phyloP scores from a whole-genome alignment of 2,329 filamentous ascomycete species.

The Aspergillus piperis region DNA sequence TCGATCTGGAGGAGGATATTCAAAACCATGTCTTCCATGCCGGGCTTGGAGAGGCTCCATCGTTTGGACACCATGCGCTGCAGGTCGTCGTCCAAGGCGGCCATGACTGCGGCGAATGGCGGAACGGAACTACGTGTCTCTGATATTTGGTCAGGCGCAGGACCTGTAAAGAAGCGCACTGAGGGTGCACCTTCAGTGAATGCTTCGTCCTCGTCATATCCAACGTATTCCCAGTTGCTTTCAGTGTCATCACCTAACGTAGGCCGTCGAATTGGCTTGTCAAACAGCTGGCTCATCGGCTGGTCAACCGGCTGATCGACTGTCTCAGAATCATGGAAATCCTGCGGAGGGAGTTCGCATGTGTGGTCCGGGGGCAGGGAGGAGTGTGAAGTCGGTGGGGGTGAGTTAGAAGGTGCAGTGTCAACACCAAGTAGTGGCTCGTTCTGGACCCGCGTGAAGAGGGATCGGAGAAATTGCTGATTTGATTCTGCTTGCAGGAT shows the following conservation, averaged over 20 bases:
- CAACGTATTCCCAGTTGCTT: conserved; percentile 4
- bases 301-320: neutral
- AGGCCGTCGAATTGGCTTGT: neutral
- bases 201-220: conserved; percentile 1
- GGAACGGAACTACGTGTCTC: neutral
- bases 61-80: neutral
- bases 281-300: neutral
- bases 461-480: conserved; percentile 6
- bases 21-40: conserved; percentile 3
- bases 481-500: conserved; percentile 6
- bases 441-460: conserved; percentile 4
- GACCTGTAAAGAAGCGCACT: neutral
- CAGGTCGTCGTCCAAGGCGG: conserved; percentile 1
- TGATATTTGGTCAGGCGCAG: neutral
- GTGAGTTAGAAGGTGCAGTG: neutral
- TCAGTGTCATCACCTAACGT: neutral
- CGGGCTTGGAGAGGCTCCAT: conserved; percentile 4
- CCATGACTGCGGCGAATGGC: conserved; percentile 1
- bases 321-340: neutral
- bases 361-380: neutral
- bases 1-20: conserved; percentile 8
- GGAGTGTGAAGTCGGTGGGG: neutral
- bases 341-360: neutral
- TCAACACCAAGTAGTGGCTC: conserved; percentile 7
- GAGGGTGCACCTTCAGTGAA: neutral